Evolutionary conservation across 192 early-diverging fungal genomes (phyloP).

Genomic region (Entomortierella chlamydospora): DNA sequence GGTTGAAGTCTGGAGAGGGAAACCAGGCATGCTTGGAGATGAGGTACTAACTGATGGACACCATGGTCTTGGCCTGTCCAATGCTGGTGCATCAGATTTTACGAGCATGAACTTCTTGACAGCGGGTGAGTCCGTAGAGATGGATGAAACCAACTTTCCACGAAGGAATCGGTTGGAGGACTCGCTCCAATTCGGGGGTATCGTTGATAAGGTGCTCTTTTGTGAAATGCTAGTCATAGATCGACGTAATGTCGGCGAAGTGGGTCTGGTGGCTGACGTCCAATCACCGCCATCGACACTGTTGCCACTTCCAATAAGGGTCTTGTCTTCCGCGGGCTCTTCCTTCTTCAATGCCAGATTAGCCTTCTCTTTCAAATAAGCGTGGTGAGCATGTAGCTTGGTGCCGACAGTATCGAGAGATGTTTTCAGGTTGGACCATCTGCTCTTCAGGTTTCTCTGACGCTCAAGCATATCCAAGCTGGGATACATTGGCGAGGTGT

Average conservation of each 20-base stretch:
- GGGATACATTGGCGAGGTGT: conserved; percentile 37
- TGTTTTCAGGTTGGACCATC: conserved; percentile 43
- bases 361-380: conserved; percentile 14
- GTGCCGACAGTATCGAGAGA: conserved; percentile 32
- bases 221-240: conserved; percentile 3
- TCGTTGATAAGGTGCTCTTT: not conserved
- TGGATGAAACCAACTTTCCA: conserved; percentile 24
- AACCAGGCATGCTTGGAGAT: conserved; percentile 44
- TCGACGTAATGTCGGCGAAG: conserved; percentile 15
- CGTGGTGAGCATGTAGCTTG: conserved; percentile 32
- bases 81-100: conserved; percentile 28
- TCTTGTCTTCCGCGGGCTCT: conserved; percentile 20
- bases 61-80: conserved; percentile 36
- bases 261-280: not conserved
- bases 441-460: conserved; percentile 23
- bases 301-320: conserved; percentile 15
- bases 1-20: conserved; percentile 31
- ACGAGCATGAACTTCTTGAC: conserved; percentile 38
- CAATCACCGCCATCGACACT: conserved; percentile 16
- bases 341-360: conserved; percentile 16
- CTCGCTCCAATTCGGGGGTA: conserved; percentile 13
- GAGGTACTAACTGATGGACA: conserved; percentile 20
- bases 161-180: conserved; percentile 26
- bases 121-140: conserved; percentile 33
- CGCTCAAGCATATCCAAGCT: conserved; percentile 39